Base-by-base conservation (phyloP, 2,329 filamentous ascomycete species). In the Raffaelea ambrosiae region DNA sequence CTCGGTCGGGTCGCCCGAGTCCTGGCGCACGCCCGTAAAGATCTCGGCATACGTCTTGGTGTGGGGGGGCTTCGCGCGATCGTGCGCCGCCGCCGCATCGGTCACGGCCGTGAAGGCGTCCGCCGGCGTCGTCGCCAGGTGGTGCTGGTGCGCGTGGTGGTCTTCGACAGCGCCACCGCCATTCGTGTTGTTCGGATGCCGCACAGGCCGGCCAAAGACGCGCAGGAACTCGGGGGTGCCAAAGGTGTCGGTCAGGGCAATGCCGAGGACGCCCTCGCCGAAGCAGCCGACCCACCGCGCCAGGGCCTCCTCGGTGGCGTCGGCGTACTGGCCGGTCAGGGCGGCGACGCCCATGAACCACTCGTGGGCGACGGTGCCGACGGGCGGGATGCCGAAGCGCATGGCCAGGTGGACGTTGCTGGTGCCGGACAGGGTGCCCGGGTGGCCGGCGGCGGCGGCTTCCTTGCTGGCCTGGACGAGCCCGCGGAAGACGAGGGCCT, bases 331-430 rank as follows among this genome's bases (percentile, higher is more conserved):
- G 53, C 88, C 77, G 4, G 84, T 87, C 57, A 96, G 88, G 36
- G 93, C 90, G 1, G 93, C 93, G 53, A 95, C 91, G 39, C 88
- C 90, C 93, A 98, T 98, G 71, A 96, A 97, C 93, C 93, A 98
- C 68, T 98, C 93, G 61, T 98, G 93, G 1, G 93, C 93, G 2
- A 81, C 77, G 0, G 93, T 98, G 5, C 93, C 93, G 13, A 97
- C 79, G 0, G 93, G 89, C 3, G 81, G 70, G 41, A 96, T 80
- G 40, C 81, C 82, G 66, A 95, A 91, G 59, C 88, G 85, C 88
- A 95, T 95, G 11, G 93, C 93, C 55, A 98, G 81, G 63, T 97
- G 91, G 4, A 98, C 93, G 60, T 98, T 98, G 65, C 90, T 97
- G 1, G 91, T 95, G 11, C 93, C 93, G 0, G 84, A 79, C 42